phyloP scores from a whole-genome alignment of 2,329 filamentous ascomycete species.

The Colletotrichum sp. region DNA sequence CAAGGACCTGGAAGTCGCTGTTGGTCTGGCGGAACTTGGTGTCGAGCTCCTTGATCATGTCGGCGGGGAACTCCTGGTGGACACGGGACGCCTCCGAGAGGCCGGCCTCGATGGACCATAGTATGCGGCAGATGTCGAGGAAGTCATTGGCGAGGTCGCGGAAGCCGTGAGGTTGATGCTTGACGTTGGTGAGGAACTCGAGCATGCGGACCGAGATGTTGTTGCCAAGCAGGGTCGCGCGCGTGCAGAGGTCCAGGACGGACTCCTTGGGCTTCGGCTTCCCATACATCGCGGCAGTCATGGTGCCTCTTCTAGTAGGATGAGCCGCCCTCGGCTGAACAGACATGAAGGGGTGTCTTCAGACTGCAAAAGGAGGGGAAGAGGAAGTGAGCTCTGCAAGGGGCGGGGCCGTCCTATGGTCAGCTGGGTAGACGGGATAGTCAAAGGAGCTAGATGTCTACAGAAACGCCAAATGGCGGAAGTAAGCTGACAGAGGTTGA shows the following conservation, averaged over 20 bases:
- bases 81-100: conserved; percentile 58
- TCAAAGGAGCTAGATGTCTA: neutral
- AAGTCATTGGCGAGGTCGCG: conserved; percentile 68
- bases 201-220: conserved; percentile 69
- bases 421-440: neutral
- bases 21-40: conserved; percentile 67
- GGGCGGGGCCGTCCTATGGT: neutral
- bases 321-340: neutral
- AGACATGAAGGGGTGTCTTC: neutral
- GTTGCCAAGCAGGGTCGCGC: conserved; percentile 65
- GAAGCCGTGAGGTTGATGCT: conserved; percentile 59
- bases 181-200: conserved; percentile 65
- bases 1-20: conserved; percentile 66
- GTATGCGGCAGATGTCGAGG: conserved; percentile 68
- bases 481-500: neutral
- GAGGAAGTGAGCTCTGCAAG: neutral
- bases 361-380: neutral
- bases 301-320: neutral
- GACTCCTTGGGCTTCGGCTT: conserved; percentile 29
- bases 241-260: conserved; percentile 57
- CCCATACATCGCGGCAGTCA: neutral
- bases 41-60: conserved; percentile 68
- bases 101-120: conserved; percentile 73
- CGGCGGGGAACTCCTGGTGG: conserved; percentile 59
- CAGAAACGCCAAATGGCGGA: neutral